These are phyloP conservation scores for Pseudopyrenochaeta lycopersici DNA, from an alignment of 2,329 filamentous ascomycete genomes.

Conservation along the genomic window DNA sequence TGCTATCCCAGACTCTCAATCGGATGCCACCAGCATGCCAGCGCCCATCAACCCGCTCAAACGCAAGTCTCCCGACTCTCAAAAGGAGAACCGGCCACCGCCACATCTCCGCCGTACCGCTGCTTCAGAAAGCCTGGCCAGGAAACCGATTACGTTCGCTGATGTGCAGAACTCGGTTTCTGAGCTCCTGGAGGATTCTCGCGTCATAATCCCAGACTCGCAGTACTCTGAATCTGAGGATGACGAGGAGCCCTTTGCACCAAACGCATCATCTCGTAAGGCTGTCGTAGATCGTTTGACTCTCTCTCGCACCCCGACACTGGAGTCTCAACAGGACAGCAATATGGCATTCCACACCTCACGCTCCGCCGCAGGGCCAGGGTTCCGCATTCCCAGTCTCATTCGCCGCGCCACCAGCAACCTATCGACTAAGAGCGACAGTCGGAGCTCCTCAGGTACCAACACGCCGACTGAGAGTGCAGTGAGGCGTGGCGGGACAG, in stretches of 20 bases:
- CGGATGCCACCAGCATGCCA: conserved; percentile 9
- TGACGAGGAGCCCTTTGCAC: conserved; percentile 42
- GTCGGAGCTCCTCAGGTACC: conserved; percentile 44
- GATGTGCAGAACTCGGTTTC: conserved; percentile 87
- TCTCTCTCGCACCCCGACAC: conserved; percentile 65
- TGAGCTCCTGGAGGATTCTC: conserved; percentile 76
- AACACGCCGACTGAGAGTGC: conserved; percentile 40
- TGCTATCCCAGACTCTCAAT: conserved; percentile 51
- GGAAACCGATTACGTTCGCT: conserved; percentile 76
- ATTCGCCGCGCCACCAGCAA: conserved; percentile 76
- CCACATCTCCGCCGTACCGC: conserved; percentile 70
- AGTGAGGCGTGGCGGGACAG: conserved; percentile 61
- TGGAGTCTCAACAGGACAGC: conserved; percentile 35
- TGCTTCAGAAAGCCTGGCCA: conserved; percentile 60
- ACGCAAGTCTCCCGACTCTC: conserved; percentile 54
- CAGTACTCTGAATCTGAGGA: conserved; percentile 52
- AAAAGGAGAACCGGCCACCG: conserved; percentile 58
- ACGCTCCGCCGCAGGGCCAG: conserved; percentile 42
- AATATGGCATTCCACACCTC: conserved; percentile 66
- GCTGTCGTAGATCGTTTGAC: conserved; percentile 76
- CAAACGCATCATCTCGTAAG: conserved; percentile 49
- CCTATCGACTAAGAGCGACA: conserved; percentile 41
- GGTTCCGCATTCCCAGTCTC: conserved; percentile 74
- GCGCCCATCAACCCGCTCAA: conserved; percentile 43
- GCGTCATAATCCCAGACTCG: conserved; percentile 65